Evolutionary conservation across 2,329 filamentous ascomycete species (phyloP).

Genomic region (Zymoseptoria crescenta): DNA sequence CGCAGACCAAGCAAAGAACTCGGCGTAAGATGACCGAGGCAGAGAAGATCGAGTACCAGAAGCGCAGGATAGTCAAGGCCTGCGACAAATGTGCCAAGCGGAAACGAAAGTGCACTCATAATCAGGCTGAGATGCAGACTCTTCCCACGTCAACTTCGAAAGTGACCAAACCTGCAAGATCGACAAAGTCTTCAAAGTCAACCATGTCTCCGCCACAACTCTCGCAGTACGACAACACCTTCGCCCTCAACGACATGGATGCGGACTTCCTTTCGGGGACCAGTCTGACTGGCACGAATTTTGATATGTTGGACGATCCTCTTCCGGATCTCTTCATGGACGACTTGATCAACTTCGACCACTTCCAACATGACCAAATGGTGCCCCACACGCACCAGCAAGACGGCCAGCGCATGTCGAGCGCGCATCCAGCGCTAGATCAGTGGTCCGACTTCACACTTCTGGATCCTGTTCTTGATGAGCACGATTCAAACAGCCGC

Average conservation of each 20-base stretch:
- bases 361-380: neutral
- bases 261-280: neutral
- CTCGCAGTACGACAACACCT: neutral
- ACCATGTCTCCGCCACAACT: neutral
- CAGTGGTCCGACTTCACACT: neutral
- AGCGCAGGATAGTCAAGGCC: constrained; percentile 31
- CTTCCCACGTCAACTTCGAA: constrained; percentile 6
- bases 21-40: constrained; percentile 33
- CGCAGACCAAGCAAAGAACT: constrained; percentile 29
- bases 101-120: constrained; percentile 31
- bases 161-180: constrained; percentile 2
- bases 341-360: constrained; percentile 8
- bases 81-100: constrained; percentile 31
- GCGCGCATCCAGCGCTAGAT: neutral
- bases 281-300: constrained; percentile 15
- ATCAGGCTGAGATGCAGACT: constrained; percentile 26
- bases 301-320: constrained; percentile 21
- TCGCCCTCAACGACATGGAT: neutral
- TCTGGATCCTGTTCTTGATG: neutral
- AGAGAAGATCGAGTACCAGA: constrained; percentile 33
- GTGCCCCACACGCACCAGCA: neutral
- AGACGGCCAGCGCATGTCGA: neutral
- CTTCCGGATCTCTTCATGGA: constrained; percentile 16
- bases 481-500: neutral
- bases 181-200: constrained; percentile 2